phyloP scores from a whole-genome alignment of 208 protist species.

The Plasmodiophora brassicae region DNA sequence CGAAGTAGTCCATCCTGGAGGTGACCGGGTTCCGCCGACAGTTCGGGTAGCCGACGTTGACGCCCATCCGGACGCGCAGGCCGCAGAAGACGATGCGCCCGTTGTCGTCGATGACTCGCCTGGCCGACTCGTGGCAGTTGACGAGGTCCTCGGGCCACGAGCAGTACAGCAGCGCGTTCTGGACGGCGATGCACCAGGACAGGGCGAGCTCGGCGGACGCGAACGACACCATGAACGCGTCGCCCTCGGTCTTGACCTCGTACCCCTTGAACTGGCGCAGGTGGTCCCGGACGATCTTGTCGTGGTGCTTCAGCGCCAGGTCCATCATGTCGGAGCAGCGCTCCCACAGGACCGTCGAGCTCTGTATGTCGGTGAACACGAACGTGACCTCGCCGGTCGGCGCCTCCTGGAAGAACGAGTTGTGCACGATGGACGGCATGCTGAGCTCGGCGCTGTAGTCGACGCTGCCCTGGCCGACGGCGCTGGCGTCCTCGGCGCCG shows the following conservation, averaged over 20 bases:
- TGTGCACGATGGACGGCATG: neutral
- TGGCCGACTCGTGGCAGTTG: neutral
- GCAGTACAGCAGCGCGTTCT: constrained; percentile 39
- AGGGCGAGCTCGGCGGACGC: constrained; percentile 9
- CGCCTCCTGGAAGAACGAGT: neutral
- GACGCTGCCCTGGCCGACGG: too few species aligned
- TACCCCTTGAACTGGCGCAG: constrained; percentile 38
- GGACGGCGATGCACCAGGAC: constrained; percentile 45
- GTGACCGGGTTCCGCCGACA: constrained; percentile 19
- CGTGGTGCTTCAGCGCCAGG: constrained; percentile 31
- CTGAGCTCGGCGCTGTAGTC: too few species aligned
- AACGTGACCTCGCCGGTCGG: constrained; percentile 31
- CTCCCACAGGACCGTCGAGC: constrained; percentile 30
- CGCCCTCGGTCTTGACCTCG: constrained; percentile 46
- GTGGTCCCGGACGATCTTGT: constrained; percentile 38
- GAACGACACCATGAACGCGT: constrained; percentile 45
- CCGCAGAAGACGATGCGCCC: neutral
- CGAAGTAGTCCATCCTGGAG: constrained; percentile 46
- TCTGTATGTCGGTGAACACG: constrained; percentile 38
- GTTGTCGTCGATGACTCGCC: neutral
- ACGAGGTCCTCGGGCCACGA: constrained; percentile 5
- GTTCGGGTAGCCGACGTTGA: constrained; percentile 17
- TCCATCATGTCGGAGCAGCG: neutral
- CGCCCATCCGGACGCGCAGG: constrained; percentile 19
- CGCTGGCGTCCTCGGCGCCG: too few species aligned